Percentiles rank a stretch among this genome's conserved stretches.
phyloP scores from a whole-genome alignment of 257 asterid genomes.

The Capsicum baccatum region DNA sequence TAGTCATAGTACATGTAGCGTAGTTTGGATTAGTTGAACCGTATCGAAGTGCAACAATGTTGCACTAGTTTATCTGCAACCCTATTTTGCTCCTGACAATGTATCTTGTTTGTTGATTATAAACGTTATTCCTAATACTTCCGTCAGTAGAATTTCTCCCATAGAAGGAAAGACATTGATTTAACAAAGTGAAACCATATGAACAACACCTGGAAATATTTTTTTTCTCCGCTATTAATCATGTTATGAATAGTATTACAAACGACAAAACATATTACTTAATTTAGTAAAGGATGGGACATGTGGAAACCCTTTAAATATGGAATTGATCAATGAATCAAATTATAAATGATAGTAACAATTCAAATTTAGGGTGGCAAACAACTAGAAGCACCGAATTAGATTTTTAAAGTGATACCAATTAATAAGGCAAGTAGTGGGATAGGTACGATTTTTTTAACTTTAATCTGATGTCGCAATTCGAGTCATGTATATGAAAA shows the following conservation, averaged over 20 bases:
- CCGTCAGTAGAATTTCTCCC: too few relatives aligned
- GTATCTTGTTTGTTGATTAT: too few relatives aligned
- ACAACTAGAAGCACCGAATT: neutral
- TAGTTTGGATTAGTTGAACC: too few relatives aligned
- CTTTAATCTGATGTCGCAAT: neutral
- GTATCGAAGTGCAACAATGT: neutral
- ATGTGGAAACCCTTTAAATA: too few relatives aligned
- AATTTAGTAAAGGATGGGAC: too few relatives aligned
- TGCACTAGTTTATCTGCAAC: neutral
- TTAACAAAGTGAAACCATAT: neutral
- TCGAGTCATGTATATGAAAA: neutral
- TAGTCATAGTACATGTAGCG: too few relatives aligned
- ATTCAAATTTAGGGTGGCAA: neutral
- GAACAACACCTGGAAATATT: neutral
- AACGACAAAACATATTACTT: neutral
- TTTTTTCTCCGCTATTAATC: neutral
- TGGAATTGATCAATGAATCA: too few relatives aligned
- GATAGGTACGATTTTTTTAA: accelerated
- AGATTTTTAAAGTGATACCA: neutral
- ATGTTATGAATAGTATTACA: neutral
- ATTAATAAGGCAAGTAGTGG: neutral
- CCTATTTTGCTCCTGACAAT: too few relatives aligned
- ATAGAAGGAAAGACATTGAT: neutral
- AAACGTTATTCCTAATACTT: too few relatives aligned
- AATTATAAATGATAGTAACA: neutral